Conservation (phyloP, 1,284 basidiomycete species). For the Omphalotus olearius region DNA sequence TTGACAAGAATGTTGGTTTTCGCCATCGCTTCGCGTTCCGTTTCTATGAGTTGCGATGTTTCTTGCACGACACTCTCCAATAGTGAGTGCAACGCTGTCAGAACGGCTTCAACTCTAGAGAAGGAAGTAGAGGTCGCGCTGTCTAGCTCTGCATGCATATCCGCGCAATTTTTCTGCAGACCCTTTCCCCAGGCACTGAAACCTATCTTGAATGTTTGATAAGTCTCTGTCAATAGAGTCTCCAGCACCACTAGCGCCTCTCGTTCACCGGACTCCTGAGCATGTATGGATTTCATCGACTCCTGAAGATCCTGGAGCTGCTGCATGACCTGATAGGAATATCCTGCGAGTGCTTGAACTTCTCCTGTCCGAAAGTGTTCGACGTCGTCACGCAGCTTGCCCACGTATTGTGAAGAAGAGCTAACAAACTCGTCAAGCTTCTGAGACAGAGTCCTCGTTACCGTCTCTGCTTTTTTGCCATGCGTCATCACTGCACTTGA, state of each 20-base stretch:
- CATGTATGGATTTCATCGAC: slow-evolving; percentile 54
- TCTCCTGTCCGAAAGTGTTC: slow-evolving; percentile 56
- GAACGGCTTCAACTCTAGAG: slow-evolving; percentile 47
- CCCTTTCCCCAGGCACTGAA: slow-evolving; percentile 52
- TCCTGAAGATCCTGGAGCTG: slow-evolving; percentile 57
- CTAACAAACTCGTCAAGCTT: slow-evolving; percentile 64
- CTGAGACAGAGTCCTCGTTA: slow-evolving; percentile 49
- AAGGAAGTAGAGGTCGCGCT: slow-evolving; percentile 39
- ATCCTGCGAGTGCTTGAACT: slow-evolving; percentile 45
- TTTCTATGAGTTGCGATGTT: slow-evolving; percentile 51
- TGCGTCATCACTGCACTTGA: slow-evolving; percentile 60
- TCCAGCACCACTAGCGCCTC: slow-evolving; percentile 38
- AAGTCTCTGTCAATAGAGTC: slow-evolving; percentile 48
- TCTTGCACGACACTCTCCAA: slow-evolving; percentile 60
- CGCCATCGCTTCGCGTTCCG: slow-evolving; percentile 48
- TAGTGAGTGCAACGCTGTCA: slow-evolving; percentile 48
- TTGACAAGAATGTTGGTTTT: slow-evolving; percentile 50
- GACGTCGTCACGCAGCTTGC: slow-evolving; percentile 52
- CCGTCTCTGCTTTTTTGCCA: slow-evolving; percentile 50
- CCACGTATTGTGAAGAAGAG: slow-evolving; percentile 47
- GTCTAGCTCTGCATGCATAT: slow-evolving; percentile 43
- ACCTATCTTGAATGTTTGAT: slow-evolving; percentile 47
- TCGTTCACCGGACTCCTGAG: slow-evolving; percentile 51
- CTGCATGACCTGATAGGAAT: slow-evolving; percentile 54
- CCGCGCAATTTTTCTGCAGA: slow-evolving; percentile 44